phyloP scores from a whole-genome alignment of 192 early-diverging fungal genomes.

The Endogone sp. region DNA sequence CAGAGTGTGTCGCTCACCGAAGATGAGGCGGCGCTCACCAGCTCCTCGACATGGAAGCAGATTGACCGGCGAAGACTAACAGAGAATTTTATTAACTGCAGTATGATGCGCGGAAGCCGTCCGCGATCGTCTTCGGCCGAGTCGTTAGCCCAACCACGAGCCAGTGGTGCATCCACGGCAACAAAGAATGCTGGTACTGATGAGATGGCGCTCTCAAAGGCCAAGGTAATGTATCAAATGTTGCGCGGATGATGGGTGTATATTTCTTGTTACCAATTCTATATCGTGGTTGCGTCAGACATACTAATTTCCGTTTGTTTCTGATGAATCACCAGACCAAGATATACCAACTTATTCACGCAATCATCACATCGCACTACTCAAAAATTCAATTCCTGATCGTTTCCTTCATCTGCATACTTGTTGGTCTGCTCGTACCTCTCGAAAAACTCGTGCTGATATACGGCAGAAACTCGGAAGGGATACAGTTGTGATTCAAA shows the following conservation, averaged over 20 bases:
- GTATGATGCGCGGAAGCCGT: slow-evolving; percentile 21
- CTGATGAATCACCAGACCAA: not conserved
- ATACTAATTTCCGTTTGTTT: not conserved
- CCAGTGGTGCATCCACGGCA: slow-evolving; percentile 15
- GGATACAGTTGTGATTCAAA: not conserved
- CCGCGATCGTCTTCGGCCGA: slow-evolving; percentile 18
- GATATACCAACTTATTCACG: not conserved
- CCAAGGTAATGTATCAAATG: not conserved
- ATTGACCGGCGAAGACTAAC: slow-evolving; percentile 33
- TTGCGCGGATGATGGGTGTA: no score
- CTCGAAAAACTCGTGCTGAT: slow-evolving; percentile 23
- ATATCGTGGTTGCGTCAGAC: not conserved
- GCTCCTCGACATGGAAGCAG: slow-evolving; percentile 33
- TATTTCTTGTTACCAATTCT: no score
- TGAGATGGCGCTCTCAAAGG: not conserved
- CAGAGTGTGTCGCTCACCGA: slow-evolving; percentile 32
- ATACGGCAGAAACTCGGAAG: not conserved
- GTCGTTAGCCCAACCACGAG: slow-evolving; percentile 6
- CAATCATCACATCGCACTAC: slow-evolving; percentile 21
- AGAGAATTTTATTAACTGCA: slow-evolving; percentile 39
- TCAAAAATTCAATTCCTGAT: slow-evolving; percentile 40
- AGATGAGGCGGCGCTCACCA: slow-evolving; percentile 25
- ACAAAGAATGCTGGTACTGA: slow-evolving; percentile 20
- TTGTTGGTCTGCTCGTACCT: slow-evolving; percentile 34
- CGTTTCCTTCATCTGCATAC: slow-evolving; percentile 30